Base-by-base conservation (phyloP, 495 filamentous ascomycete genomes). In the Penicillium roqueforti region DNA sequence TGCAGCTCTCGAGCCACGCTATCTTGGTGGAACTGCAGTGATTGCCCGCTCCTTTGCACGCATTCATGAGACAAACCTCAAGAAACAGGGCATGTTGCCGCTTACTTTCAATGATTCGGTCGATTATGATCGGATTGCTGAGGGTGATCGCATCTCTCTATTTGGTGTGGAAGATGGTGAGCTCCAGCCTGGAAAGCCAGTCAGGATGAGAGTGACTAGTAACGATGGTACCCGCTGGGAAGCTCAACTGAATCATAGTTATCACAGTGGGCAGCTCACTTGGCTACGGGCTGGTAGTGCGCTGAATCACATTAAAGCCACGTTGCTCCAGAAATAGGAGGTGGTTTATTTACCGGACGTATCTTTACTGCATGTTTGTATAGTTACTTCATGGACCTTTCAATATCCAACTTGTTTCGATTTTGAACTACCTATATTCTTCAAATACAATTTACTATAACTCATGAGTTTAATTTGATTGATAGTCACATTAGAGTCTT, bases 91-190 rank as follows among this genome's bases (percentile, higher is more conserved):
- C n/a, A n/a, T n/a, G n/a, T n/a, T n/a, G n/a, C n/a, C n/a, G n/a
- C n/a, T 34, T 8, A 5, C 26, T 9, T 7, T 63, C 43, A 26
- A 46, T 10, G 37, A 63, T 23, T 20, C 39, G 32, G 38, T 41
- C 13, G 55, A 54, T 34, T 61, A 61, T 40, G 55, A 61, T 23
- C 55, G 85, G 74, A 88, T 96, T 20, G 13, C n/a, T 4, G 53
- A 55, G 8, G 56, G 59, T 2, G 62, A 61, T 49, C 41, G 53
- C 13, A 61, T 65, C 26, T 45, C 62, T 0, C 41, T 65, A 19
- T 6, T 57, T 37, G 62, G 62, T 6, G 62, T 65, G 1, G 62
- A 62, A 39, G 58, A 65, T 6, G 62, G 62, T 9, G 54, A 61
- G 22, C 32, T 65, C 29, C 26, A 49, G 23, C 58, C 62, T 11